phyloP scores from a whole-genome alignment of 192 early-diverging fungal genomes.

The Coemansia sp. region DNA sequence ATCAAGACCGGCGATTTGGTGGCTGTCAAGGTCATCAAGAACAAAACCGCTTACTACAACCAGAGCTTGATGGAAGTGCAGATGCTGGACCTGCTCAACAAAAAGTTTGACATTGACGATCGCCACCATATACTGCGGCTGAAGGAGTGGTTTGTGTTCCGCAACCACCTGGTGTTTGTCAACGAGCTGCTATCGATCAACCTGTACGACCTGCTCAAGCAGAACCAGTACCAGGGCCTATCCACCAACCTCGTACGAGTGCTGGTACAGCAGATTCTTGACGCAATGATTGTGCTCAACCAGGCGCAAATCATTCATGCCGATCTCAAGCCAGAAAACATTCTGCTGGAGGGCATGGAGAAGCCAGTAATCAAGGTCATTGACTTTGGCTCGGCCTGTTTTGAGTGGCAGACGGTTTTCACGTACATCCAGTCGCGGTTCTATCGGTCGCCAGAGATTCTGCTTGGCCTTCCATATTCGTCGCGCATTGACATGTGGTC shows the following conservation, averaged over 20 bases:
- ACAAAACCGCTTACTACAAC: slow-evolving; percentile 95
- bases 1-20: slow-evolving; percentile 87
- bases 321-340: slow-evolving; percentile 98
- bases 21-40: slow-evolving; percentile 98
- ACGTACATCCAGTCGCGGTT: slow-evolving; percentile 99
- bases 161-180: slow-evolving; percentile 91
- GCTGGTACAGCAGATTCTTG: slow-evolving; percentile 90
- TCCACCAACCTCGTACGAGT: slow-evolving; percentile 91
- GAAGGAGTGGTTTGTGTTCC: slow-evolving; percentile 89
- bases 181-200: slow-evolving; percentile 97
- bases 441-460: slow-evolving; percentile 93
- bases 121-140: slow-evolving; percentile 88
- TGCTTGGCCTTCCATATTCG: slow-evolving; percentile 91
- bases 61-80: slow-evolving; percentile 97
- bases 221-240: slow-evolving; percentile 93
- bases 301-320: slow-evolving; percentile 93
- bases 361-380: slow-evolving; percentile 96
- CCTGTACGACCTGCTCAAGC: slow-evolving; percentile 96
- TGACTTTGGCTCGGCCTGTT: slow-evolving; percentile 98
- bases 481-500: slow-evolving; percentile 99
- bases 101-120: slow-evolving; percentile 80
- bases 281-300: slow-evolving; percentile 82
- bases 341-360: slow-evolving; percentile 82
- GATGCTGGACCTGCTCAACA: slow-evolving; percentile 90
- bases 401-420: slow-evolving; percentile 91